Base-by-base conservation (phyloP, 1,139 yeast genomes). In the Meyerozyma guilliermondii region DNA sequence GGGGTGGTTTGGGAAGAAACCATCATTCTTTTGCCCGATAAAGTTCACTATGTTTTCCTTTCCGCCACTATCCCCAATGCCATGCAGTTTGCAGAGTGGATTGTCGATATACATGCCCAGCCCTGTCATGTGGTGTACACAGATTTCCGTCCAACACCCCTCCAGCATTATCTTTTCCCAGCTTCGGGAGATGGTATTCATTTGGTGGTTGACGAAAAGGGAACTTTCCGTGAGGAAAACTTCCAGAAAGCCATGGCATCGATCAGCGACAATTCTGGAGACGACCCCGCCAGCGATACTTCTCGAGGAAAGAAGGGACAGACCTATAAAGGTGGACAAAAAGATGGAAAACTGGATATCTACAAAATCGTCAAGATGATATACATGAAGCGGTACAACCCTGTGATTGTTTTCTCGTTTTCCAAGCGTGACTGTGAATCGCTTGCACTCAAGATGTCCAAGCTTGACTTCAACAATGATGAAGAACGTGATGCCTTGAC, bases 1-100 rank as follows among this genome's bases (percentile, higher is more conserved):
- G 99, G 99, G 60, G 99, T 92, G 38, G 98, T 92, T 31, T 92
- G 99, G 99, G 99, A 92, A 69, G 99, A 92, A 66, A 94, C 96
- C 17, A 92, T 92, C 51, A 92, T 92, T 49, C 76, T 92, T 67
- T 74, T 92, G 43, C 99, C 99, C 3, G 96, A 91, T 56, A 94
- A 92, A 66, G 96, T 94, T 36, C 87, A 82, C 54, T 83, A 84
- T 56, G 92, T 85, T 14, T 83, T 89, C 53, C 71, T 89, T 50
- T 89, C 97, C 11, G 99, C 99, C 40, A 92, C 99, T 3, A 94
- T 92, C 50, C 98, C 99, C 31, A 92, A 92, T 62, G 96, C 98
- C 4, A 86, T 88, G 85, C 97, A 92, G 60, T 92, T 92, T 71
- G 98, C 98, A 8, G 95, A 91, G 58, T 92, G 99, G 99, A 87